Conservation (phyloP, 495 filamentous ascomycete genomes). For the Lindgomyces ingoldianus region DNA sequence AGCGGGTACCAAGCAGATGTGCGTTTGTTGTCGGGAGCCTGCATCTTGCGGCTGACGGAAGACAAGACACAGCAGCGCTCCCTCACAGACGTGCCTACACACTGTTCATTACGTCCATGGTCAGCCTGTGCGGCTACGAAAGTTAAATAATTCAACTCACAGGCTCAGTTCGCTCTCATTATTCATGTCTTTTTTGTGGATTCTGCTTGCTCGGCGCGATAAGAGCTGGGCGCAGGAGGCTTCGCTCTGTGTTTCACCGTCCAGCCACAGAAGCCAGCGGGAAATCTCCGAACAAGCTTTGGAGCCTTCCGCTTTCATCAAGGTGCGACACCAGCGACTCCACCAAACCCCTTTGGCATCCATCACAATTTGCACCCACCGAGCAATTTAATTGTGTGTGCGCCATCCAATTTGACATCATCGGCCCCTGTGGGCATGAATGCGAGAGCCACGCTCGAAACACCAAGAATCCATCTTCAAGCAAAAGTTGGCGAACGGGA, state of each 20-base stretch:
- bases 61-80: neutral
- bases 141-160: neutral
- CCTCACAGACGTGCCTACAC: neutral
- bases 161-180: neutral
- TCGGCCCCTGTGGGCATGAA: neutral
- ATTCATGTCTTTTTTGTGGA: neutral
- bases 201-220: conserved; percentile 21
- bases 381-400: neutral
- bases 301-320: conserved; percentile 16
- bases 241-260: conserved; percentile 2
- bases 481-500: neutral
- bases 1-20: conserved; percentile 32
- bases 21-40: neutral
- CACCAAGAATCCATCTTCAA: neutral
- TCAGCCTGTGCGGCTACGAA: neutral
- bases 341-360: neutral
- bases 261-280: conserved; percentile 15
- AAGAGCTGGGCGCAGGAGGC: neutral
- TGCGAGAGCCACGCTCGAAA: neutral
- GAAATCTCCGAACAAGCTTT: conserved; percentile 13
- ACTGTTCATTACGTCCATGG: no score
- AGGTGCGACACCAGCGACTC: conserved; percentile 11
- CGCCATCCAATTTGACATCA: neutral
- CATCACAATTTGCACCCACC: neutral
- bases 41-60: conserved; percentile 15